These are phyloP conservation scores for Jamesozyma piceae DNA, from an alignment of 805 yeast genomes.

Conservation along the genomic window DNA sequence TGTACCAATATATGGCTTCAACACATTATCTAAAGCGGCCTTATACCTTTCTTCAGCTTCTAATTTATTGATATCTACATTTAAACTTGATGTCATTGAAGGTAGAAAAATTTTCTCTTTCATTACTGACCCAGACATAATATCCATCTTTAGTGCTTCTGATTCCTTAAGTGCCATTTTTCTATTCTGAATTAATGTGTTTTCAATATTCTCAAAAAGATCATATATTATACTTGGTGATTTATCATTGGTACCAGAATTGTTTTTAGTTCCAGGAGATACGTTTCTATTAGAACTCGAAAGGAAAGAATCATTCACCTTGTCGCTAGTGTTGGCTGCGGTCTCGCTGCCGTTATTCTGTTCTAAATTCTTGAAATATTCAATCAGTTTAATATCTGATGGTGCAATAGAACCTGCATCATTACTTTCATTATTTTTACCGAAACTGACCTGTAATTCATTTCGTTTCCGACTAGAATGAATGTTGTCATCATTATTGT, in stretches of 20 bases:
- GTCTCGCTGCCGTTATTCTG: background rate
- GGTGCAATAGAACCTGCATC: background rate
- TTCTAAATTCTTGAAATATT: slow-evolving; percentile 3
- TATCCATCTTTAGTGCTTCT: slow-evolving; percentile 1
- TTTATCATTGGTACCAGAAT: background rate
- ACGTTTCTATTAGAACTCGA: background rate
- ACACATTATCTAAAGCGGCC: slow-evolving; percentile 14
- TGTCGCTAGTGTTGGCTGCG: background rate
- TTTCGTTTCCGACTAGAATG: background rate
- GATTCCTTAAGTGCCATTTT: slow-evolving; percentile 4
- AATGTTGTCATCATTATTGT: no score
- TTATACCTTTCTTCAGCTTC: slow-evolving; percentile 18
- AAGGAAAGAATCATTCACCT: background rate
- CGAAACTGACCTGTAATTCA: slow-evolving; percentile 4
- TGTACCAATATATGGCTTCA: slow-evolving; percentile 15
- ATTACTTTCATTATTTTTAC: no score
- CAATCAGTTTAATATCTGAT: slow-evolving; percentile 2
- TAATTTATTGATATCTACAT: slow-evolving; percentile 8
- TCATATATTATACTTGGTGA: slow-evolving; percentile 5
- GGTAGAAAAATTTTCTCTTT: background rate
- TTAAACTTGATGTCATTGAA: background rate
- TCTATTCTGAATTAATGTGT: slow-evolving; percentile 3
- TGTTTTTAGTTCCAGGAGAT: background rate
- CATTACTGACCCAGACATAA: background rate
- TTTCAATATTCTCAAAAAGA: slow-evolving; percentile 6